phyloP scores from a whole-genome alignment of 257 asterid genomes.

The Linaria vulgaris region DNA sequence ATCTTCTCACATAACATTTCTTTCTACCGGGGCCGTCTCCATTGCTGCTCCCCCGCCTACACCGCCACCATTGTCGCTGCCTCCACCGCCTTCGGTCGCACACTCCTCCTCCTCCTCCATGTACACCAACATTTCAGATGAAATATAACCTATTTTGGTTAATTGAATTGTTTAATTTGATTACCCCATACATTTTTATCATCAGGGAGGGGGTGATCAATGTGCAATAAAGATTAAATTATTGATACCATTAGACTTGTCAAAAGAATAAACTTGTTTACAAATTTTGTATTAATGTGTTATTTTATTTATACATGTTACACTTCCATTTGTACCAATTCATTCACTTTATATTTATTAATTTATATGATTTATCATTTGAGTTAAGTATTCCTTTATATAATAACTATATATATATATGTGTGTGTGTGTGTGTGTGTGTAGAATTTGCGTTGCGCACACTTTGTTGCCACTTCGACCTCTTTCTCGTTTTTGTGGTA shows the following conservation, averaged over 20 bases:
- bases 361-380: too few relatives aligned
- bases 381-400: too few relatives aligned
- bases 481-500: too few relatives aligned
- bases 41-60: slow-evolving; percentile 37
- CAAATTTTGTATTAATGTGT: slow-evolving; percentile 22
- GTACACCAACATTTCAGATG: slow-evolving; percentile 45
- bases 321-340: neutral
- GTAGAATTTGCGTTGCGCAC: too few relatives aligned
- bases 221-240: slow-evolving; percentile 24
- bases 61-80: slow-evolving; percentile 24
- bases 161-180: slow-evolving; percentile 26
- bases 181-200: neutral
- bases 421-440: too few relatives aligned
- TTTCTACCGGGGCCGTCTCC: slow-evolving; percentile 47
- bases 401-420: too few relatives aligned
- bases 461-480: too few relatives aligned
- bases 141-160: slow-evolving; percentile 62
- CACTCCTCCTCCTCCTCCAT: slow-evolving; percentile 44
- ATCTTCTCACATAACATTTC: slow-evolving; percentile 37
- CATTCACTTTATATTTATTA: neutral
- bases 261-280: slow-evolving; percentile 1
- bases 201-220: slow-evolving; percentile 20
- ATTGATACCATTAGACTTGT: slow-evolving; percentile 21
- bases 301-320: neutral
- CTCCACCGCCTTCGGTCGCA: slow-evolving; percentile 36